These are phyloP conservation scores for Talaromyces marneffei DNA, from an alignment of 2,329 filamentous ascomycete species.

Conservation along the genomic window DNA sequence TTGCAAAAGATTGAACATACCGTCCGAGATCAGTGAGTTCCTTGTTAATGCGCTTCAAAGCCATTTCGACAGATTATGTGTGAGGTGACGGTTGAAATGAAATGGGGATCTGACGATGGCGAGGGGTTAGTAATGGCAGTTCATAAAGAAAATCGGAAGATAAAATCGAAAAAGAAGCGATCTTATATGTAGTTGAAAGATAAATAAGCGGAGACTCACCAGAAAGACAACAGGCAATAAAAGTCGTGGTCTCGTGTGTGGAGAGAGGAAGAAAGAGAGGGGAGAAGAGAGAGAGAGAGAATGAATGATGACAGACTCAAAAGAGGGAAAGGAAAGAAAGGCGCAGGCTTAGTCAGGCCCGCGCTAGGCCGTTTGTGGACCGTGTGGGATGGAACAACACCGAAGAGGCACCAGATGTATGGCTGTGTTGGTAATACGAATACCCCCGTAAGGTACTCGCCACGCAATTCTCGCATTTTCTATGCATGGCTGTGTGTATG, in stretches of 20 bases:
- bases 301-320: slow-evolving; percentile 23
- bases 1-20: slow-evolving; percentile 31
- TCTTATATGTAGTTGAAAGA: background rate
- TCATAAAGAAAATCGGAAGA: background rate
- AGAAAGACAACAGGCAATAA: background rate
- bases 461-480: background rate
- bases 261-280: slow-evolving; percentile 13
- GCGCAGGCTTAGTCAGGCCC: slow-evolving; percentile 3
- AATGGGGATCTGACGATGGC: background rate
- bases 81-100: background rate
- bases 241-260: slow-evolving; percentile 30
- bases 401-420: background rate
- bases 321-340: slow-evolving; percentile 7
- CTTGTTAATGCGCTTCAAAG: slow-evolving; percentile 51
- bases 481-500: background rate
- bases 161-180: background rate
- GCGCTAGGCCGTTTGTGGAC: background rate
- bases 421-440: slow-evolving; percentile 2
- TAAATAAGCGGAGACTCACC: background rate
- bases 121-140: slow-evolving; percentile 4
- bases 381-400: background rate
- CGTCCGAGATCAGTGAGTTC: slow-evolving; percentile 49
- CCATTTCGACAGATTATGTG: slow-evolving; percentile 34
- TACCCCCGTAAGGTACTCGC: background rate
- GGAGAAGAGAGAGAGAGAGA: slow-evolving; percentile 22